Percentiles rank a stretch among this genome's conserved stretches.
These are phyloP conservation scores for Chalciporus sp. DNA, from an alignment of 1,284 basidiomycete species.

Conservation along the genomic window DNA sequence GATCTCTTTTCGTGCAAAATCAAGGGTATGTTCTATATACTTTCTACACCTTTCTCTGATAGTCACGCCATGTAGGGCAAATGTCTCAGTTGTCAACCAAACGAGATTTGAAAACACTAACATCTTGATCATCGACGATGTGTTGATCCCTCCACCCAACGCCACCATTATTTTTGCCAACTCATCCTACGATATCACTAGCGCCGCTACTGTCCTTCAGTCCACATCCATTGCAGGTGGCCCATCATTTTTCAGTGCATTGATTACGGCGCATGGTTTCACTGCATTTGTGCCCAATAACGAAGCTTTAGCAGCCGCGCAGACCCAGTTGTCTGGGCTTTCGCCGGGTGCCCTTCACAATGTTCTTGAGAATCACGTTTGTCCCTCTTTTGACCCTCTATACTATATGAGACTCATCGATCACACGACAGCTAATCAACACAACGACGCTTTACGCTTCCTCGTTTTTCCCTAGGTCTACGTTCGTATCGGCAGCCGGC, in stretches of 20 bases:
- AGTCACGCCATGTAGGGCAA: conserved; percentile 33
- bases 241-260: conserved; percentile 41
- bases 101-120: conserved; percentile 50
- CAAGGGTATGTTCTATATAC: conserved; percentile 44
- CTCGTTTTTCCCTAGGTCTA: conserved; percentile 36
- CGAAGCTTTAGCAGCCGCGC: conserved; percentile 46
- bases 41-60: not conserved
- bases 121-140: conserved; percentile 52
- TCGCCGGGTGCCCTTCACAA: conserved; percentile 43
- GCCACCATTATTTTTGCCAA: conserved; percentile 46
- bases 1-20: conserved; percentile 54
- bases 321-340: conserved; percentile 38
- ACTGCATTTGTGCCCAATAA: conserved; percentile 74
- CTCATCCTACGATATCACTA: conserved; percentile 24
- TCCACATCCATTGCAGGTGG: conserved; percentile 26
- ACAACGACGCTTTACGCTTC: conserved; percentile 71
- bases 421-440: conserved; percentile 56
- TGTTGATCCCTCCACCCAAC: conserved; percentile 57
- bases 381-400: conserved; percentile 18
- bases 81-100: conserved; percentile 49
- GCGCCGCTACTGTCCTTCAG: conserved; percentile 31
- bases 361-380: conserved; percentile 66
- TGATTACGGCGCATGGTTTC: conserved; percentile 52
- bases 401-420: not conserved
- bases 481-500: conserved; percentile 62